Evolutionary conservation across 2,329 filamentous ascomycete genomes (phyloP), one percentile per base, ranked within the genome.

Genomic region (Fusarium mexicanum): DNA sequence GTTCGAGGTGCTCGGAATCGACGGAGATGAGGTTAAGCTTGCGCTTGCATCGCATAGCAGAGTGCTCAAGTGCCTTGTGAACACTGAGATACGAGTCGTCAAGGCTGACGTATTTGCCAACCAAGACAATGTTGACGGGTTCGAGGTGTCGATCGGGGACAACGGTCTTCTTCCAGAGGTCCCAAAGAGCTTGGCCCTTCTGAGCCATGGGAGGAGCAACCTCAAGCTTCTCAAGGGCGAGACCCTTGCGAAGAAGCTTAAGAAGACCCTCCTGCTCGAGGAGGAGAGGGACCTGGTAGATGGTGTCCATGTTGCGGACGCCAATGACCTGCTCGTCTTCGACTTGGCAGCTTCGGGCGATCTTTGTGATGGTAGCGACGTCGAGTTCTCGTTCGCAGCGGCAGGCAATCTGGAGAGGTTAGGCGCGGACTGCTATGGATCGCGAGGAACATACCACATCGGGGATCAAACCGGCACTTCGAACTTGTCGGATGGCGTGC

Each of bases 221-320:
- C 17, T 80, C 77, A 53, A 92, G 79, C 24, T 84, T 81, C 70
- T 93, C 88, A 17, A 98, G 88, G 41, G 88, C 86, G 38, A 98
- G 87, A 24, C 91, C 87, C 24, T 88, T 84, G 43, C 87, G 87
- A 62, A 98, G 86, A n/a, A 91, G 88, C 18, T 86, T 83, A 14
- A 96, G 85, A 5, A 98, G 86, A 31, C 91, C 90, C 84, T 98
- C 94, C 76, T 95, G 88, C 77, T 96, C 90, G 20, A 98, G 91
- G 31, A 98, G 92, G n/a, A 98, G 87, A 2, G 96, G 96, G 6
- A 98, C 96, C 75, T 98, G 95, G 84, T 99, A 99, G 60, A 94
- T 97, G 18, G 95, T 95, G 26, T 92, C 87, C 83, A 98, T 94
- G 81, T 98, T 93, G 76, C 93, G 92, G 17, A 99, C 95, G n/a